Conservation (phyloP, 768 basidiomycete genomes). For the Psilocybe cyanescens region DNA sequence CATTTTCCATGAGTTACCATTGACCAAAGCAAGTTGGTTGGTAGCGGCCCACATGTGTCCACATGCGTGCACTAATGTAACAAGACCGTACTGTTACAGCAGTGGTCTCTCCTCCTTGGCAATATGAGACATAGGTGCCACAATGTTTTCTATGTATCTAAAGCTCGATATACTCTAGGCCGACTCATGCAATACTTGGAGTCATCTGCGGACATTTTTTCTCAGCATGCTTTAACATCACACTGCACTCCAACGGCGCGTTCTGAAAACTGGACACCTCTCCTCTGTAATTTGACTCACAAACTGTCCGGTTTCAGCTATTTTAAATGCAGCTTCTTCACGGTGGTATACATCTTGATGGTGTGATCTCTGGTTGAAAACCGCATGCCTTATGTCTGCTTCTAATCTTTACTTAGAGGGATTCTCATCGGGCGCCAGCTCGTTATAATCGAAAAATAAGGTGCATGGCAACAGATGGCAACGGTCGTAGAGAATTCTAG, state of each 20-base stretch:
- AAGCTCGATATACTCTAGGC: no score
- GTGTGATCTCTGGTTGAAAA: slow-evolving; percentile 9
- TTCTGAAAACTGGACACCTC: neutral
- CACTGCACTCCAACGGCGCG: neutral
- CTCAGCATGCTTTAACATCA: neutral
- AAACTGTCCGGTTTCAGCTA: slow-evolving; percentile 6
- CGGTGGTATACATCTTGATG: slow-evolving; percentile 10
- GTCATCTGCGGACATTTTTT: no score
- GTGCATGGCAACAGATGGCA: neutral
- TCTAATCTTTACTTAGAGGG: slow-evolving; percentile 16
- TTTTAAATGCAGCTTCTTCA: slow-evolving; percentile 8
- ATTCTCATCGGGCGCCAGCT: neutral
- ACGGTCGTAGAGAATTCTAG: neutral
- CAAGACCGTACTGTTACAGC: neutral
- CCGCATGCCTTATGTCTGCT: slow-evolving; percentile 12
- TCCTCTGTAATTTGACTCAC: neutral
- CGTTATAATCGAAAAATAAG: neutral
- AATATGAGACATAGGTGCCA: neutral
- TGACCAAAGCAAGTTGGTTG: neutral
- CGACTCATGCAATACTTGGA: no score
- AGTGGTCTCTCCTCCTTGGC: neutral
- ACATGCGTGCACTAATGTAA: slow-evolving; percentile 1
- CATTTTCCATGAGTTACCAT: neutral
- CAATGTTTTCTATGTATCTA: no score
- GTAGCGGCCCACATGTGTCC: slow-evolving; percentile 7